These are phyloP conservation scores for Lachancea sp. DNA, from an alignment of 805 yeast species.

Conservation along the genomic window DNA sequence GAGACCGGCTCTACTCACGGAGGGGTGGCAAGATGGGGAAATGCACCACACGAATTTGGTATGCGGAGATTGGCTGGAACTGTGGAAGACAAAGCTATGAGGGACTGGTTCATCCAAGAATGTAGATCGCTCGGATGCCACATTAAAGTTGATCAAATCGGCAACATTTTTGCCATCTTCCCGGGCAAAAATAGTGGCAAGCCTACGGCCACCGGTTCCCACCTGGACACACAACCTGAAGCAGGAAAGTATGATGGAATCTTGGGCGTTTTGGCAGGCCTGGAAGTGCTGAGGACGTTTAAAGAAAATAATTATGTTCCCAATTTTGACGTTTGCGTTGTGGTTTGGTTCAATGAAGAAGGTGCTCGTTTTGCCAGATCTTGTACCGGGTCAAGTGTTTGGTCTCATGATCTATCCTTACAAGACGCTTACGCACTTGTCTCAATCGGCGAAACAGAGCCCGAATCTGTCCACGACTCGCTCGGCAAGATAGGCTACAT, in stretches of 20 bases:
- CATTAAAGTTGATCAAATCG: constrained; percentile 56
- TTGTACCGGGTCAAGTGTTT: constrained; percentile 60
- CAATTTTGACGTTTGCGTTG: constrained; percentile 57
- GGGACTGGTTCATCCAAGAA: constrained; percentile 59
- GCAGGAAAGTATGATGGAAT: constrained; percentile 77
- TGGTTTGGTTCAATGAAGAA: constrained; percentile 73
- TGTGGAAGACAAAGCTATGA: constrained; percentile 55
- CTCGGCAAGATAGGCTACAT: constrained; percentile 55
- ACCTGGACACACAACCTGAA: constrained; percentile 70
- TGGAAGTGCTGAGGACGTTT: constrained; percentile 60
- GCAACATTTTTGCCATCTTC: constrained; percentile 59
- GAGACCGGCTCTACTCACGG: constrained; percentile 53
- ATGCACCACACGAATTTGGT: constrained; percentile 52
- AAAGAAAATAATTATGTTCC: constrained; percentile 53
- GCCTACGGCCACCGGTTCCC: constrained; percentile 68
- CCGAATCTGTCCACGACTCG: constrained; percentile 48
- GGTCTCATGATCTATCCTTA: constrained; percentile 47
- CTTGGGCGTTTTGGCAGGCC: constrained; percentile 58
- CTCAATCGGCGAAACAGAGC: constrained; percentile 47
- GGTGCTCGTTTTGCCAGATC: constrained; percentile 73
- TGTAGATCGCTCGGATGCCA: constrained; percentile 48
- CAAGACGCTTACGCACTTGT: constrained; percentile 46
- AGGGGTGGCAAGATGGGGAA: constrained; percentile 59
- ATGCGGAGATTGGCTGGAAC: constrained; percentile 58
- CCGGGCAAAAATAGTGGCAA: constrained; percentile 47